Evolutionary conservation across 1,139 yeast genomes (phyloP).

Genomic region (Barnettozyma hawaiiensis): DNA sequence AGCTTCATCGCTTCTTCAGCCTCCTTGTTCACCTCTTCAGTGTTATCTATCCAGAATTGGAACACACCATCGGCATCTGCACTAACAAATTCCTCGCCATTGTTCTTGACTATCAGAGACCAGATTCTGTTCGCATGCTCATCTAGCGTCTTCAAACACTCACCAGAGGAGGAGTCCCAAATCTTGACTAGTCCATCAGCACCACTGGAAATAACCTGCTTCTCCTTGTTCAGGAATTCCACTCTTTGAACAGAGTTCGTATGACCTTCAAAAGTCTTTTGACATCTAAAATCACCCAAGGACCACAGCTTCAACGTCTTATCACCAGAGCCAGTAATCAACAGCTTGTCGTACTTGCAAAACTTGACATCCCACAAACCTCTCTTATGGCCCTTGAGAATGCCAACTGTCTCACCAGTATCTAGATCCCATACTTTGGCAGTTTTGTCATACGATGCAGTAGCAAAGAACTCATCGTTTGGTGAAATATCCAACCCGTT

Average conservation of each 20-base stretch:
- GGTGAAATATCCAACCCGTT: slow-evolving; percentile 86
- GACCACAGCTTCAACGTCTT: slow-evolving; percentile 89
- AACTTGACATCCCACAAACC: slow-evolving; percentile 92
- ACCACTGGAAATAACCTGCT: slow-evolving; percentile 76
- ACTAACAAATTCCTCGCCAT: slow-evolving; percentile 65
- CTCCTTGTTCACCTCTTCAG: slow-evolving; percentile 59
- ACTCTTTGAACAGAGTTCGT: slow-evolving; percentile 87
- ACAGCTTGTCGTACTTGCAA: slow-evolving; percentile 67
- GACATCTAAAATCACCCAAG: slow-evolving; percentile 65
- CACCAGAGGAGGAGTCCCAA: slow-evolving; percentile 80
- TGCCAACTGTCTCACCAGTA: slow-evolving; percentile 78
- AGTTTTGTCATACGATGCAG: slow-evolving; percentile 93
- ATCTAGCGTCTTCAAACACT: slow-evolving; percentile 75
- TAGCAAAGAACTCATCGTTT: slow-evolving; percentile 80
- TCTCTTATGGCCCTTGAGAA: slow-evolving; percentile 83
- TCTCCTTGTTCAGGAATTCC: slow-evolving; percentile 58
- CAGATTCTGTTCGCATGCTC: slow-evolving; percentile 93
- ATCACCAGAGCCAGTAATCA: slow-evolving; percentile 86
- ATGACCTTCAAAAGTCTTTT: slow-evolving; percentile 88
- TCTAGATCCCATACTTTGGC: slow-evolving; percentile 85
- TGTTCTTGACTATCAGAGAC: slow-evolving; percentile 67
- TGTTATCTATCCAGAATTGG: slow-evolving; percentile 83
- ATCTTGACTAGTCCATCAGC: slow-evolving; percentile 92
- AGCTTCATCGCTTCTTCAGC: slow-evolving; percentile 43
- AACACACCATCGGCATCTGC: slow-evolving; percentile 96